These are phyloP conservation scores for Diaporthe sp. DNA, from an alignment of 2,329 filamentous ascomycete genomes.

Conservation along the genomic window DNA sequence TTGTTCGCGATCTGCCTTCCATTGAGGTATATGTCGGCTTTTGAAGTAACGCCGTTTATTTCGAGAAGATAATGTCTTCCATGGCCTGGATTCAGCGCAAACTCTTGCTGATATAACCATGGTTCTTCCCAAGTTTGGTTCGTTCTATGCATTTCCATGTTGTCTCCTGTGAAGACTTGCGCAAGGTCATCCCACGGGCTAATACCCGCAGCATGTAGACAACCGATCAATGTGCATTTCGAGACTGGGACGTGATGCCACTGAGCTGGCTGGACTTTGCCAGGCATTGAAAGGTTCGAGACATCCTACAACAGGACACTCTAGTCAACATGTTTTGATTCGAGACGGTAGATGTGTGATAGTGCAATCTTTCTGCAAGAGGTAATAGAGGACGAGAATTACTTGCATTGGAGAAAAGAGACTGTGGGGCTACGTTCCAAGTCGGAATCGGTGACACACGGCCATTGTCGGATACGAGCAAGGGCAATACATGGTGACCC, in stretches of 20 bases:
- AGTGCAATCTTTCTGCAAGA: too few species aligned
- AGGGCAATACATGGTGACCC: not conserved
- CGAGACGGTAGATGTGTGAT: too few species aligned
- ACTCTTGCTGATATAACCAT: conserved; percentile 71
- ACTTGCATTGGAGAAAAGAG: conserved; percentile 15
- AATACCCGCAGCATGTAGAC: conserved; percentile 16
- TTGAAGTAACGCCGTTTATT: conserved; percentile 71
- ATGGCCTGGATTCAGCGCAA: conserved; percentile 51
- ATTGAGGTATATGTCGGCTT: conserved; percentile 72
- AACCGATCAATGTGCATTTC: conserved; percentile 30
- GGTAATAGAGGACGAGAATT: too few species aligned
- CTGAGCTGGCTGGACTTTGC: not conserved
- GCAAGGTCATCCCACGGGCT: conserved; percentile 18
- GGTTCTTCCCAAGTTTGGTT: conserved; percentile 38
- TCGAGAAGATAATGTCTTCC: conserved; percentile 63
- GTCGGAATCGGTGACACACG: conserved; percentile 4
- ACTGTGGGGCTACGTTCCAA: conserved; percentile 17
- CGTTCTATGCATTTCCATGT: conserved; percentile 47
- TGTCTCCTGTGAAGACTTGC: conserved; percentile 47
- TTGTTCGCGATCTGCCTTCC: conserved; percentile 64
- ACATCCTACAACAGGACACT: not conserved
- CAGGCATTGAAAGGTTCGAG: not conserved
- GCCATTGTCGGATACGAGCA: conserved; percentile 9
- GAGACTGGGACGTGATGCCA: conserved; percentile 28
- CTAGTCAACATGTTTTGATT: not conserved